phyloP scores from a whole-genome alignment of 345 rosid genomes.

The Arabis hirsuta region DNA sequence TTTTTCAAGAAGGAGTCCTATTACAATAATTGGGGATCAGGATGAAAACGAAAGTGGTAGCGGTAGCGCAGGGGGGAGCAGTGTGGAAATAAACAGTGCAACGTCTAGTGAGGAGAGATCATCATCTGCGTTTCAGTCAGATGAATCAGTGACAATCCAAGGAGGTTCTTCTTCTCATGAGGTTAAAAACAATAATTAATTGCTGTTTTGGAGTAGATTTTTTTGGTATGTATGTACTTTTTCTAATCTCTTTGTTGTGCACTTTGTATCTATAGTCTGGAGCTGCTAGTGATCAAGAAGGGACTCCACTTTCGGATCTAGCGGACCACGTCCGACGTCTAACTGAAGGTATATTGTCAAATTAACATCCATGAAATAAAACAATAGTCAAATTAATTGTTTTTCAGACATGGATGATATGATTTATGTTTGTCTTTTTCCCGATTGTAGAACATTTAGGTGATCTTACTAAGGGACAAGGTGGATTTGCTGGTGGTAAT shows the following conservation, averaged over 20 bases:
- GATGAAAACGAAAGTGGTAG: too few species aligned
- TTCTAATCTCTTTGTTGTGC: background rate
- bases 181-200: background rate
- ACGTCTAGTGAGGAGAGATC: too few species aligned
- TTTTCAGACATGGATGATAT: background rate
- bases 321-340: background rate
- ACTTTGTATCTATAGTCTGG: constrained; percentile 24
- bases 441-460: background rate
- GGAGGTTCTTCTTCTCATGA: too few species aligned
- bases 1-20: too few species aligned
- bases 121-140: too few species aligned
- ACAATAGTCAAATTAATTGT: too few species aligned
- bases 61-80: too few species aligned
- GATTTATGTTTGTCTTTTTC: background rate
- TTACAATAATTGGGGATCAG: too few species aligned
- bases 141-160: too few species aligned
- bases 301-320: background rate
- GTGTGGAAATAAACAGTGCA: too few species aligned
- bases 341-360: constrained; percentile 6
- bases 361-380: too few species aligned
- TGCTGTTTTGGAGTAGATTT: background rate
- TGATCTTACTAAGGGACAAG: background rate
- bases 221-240: background rate
- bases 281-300: background rate
- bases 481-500: background rate